These are phyloP conservation scores for Multifurca ochricompacta DNA, from an alignment of 768 basidiomycete genomes.

Conservation along the genomic window DNA sequence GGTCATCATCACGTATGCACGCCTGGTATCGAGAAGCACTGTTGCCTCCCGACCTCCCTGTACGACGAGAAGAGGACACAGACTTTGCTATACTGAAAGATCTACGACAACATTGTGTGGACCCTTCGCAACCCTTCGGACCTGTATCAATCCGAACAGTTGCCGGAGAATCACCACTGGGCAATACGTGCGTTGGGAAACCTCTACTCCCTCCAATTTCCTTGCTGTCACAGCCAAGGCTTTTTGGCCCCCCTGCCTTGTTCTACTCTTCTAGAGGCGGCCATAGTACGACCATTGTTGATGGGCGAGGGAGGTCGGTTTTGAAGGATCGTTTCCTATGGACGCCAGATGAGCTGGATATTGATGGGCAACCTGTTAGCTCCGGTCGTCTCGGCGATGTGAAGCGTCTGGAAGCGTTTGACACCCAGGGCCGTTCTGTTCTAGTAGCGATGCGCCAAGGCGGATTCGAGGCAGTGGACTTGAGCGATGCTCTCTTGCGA, in stretches of 20 bases:
- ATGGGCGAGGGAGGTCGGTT: conserved; percentile 77
- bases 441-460: conserved; percentile 83
- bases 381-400: conserved; percentile 66
- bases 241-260: conserved; percentile 80
- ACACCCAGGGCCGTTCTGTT: conserved; percentile 65
- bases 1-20: conserved; percentile 85
- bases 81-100: conserved; percentile 66
- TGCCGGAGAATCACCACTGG: conserved; percentile 25
- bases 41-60: conserved; percentile 74
- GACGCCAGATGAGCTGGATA: conserved; percentile 53
- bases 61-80: conserved; percentile 65
- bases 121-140: conserved; percentile 74
- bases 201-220: conserved; percentile 68
- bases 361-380: conserved; percentile 31
- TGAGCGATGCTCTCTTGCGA: conserved; percentile 68
- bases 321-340: conserved; percentile 74
- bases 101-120: conserved; percentile 66
- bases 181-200: conserved; percentile 35
- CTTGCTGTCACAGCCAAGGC: conserved; percentile 65
- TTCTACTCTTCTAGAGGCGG: conserved; percentile 88
- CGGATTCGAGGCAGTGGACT: conserved; percentile 73
- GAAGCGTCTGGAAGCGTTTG: conserved; percentile 76
- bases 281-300: conserved; percentile 82
- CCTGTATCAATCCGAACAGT: conserved; percentile 30
- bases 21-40: conserved; percentile 83